A percentile compares a stretch with the other conserved stretches of the same genome.
phyloP scores from a whole-genome alignment of 805 yeast species.

The Candida ponderosae region DNA sequence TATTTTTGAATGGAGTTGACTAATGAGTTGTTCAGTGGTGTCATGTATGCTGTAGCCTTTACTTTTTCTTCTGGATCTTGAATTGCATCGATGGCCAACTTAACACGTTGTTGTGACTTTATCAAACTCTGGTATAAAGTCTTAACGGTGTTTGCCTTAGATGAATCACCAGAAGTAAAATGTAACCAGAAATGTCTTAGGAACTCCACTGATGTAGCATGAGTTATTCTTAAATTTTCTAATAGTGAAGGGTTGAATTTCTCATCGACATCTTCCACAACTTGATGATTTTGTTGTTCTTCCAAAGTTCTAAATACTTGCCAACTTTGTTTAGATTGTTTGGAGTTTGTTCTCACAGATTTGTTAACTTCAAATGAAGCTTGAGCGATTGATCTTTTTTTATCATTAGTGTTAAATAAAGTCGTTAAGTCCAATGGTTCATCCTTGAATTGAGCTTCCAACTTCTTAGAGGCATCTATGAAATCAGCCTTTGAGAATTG shows the following conservation, averaged over 20 bases:
- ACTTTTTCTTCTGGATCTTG: conserved; percentile 20
- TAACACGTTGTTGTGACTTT: conserved; percentile 39
- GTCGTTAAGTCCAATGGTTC: conserved; percentile 20
- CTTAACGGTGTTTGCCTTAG: conserved; percentile 34
- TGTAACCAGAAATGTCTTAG: conserved; percentile 69
- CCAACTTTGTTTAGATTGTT: conserved; percentile 44
- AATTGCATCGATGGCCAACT: conserved; percentile 24
- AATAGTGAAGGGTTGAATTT: conserved; percentile 27
- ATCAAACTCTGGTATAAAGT: conserved; percentile 39
- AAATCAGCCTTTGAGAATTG: conserved; percentile 11
- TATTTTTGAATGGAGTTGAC: conserved; percentile 39
- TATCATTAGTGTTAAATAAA: conserved; percentile 14
- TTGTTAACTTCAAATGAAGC: conserved; percentile 36
- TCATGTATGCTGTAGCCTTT: conserved; percentile 26
- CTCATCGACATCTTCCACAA: conserved; percentile 22
- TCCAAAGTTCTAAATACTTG: conserved; percentile 20
- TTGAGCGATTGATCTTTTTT: conserved; percentile 28
- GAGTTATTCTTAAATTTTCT: conserved; percentile 51
- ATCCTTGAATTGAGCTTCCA: conserved; percentile 11
- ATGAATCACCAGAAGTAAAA: conserved; percentile 40
- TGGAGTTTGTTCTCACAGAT: conserved; percentile 45
- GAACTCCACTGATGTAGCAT: conserved; percentile 70
- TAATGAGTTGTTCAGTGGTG: conserved; percentile 37
- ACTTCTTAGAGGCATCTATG: conserved; percentile 10
- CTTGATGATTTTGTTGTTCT: conserved; percentile 17